These are phyloP conservation scores for Hippophae rhamnoides DNA, from an alignment of 306 rosid species.

Conservation along the genomic window DNA sequence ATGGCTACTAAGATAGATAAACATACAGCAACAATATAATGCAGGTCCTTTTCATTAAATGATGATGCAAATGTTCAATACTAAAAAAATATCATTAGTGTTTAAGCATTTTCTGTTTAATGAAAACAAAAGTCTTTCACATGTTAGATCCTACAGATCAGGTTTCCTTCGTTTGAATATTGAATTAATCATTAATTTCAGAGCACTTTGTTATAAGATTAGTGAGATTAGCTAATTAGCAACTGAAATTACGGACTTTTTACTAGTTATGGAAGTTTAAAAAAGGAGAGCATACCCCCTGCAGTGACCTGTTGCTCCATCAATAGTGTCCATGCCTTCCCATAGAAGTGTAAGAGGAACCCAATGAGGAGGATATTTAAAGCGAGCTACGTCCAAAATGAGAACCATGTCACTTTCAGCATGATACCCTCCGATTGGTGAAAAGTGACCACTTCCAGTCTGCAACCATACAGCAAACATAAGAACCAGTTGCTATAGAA, in stretches of 20 bases:
- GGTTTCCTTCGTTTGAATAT: too few species aligned
- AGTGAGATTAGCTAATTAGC: not conserved
- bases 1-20: too few species aligned
- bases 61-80: too few species aligned
- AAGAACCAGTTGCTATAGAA: conserved; percentile 10
- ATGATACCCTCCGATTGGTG: conserved; percentile 90
- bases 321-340: conserved; percentile 70
- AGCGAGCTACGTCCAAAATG: conserved; percentile 89
- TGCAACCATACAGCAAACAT: conserved; percentile 27
- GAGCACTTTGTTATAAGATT: not conserved
- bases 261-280: not conserved
- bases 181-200: not conserved
- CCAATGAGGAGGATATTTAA: conserved; percentile 96
- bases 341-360: conserved; percentile 78
- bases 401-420: conserved; percentile 76
- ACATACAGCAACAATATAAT: too few species aligned
- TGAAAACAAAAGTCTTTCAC: too few species aligned
- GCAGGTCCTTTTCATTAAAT: too few species aligned
- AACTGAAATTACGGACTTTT: not conserved
- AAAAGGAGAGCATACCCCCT: conserved; percentile 49
- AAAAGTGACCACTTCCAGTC: conserved; percentile 93
- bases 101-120: too few species aligned
- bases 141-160: too few species aligned
- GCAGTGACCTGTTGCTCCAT: conserved; percentile 52
- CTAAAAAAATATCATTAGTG: too few species aligned